Percentiles rank a stretch among this genome's conserved stretches.
Evolutionary conservation across 129 eudicot genomes (phyloP).

Genomic region (Flaveria bidentis): DNA sequence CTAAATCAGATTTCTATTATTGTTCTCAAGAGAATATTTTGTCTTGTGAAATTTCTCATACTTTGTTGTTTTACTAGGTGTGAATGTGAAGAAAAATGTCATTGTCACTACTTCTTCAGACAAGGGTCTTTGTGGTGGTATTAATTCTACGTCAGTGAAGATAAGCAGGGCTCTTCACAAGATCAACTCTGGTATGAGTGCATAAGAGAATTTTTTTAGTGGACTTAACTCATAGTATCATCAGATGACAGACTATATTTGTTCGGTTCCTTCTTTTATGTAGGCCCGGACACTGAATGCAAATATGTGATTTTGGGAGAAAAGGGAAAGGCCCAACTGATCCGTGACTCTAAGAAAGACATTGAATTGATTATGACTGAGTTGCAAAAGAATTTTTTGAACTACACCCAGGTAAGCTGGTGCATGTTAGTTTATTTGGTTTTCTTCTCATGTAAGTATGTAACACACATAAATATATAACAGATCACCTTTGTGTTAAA

Average conservation of each 20-base stretch:
- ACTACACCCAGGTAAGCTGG: slow-evolving; percentile 85
- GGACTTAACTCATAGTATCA: neutral
- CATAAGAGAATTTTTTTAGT: neutral
- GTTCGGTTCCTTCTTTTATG: neutral
- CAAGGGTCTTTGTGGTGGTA: slow-evolving; percentile 99
- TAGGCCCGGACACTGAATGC: slow-evolving; percentile 84
- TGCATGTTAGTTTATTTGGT: neutral
- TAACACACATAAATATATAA: neutral
- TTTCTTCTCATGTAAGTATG: neutral
- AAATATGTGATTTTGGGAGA: slow-evolving; percentile 90
- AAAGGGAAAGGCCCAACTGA: slow-evolving; percentile 88
- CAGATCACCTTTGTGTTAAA: neutral
- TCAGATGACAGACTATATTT: neutral
- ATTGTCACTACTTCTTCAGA: slow-evolving; percentile 82
- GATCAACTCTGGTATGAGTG: slow-evolving; percentile 64
- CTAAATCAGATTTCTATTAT: slow-evolving; percentile 15
- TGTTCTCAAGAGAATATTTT: too few species aligned
- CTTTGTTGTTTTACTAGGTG: slow-evolving; percentile 50
- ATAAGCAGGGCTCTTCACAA: slow-evolving; percentile 81
- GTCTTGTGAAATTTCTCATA: neutral
- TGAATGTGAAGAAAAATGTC: slow-evolving; percentile 90
- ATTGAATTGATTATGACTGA: slow-evolving; percentile 68
- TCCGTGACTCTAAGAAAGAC: slow-evolving; percentile 87
- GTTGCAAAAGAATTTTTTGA: slow-evolving; percentile 87
- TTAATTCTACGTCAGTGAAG: slow-evolving; percentile 90